Conservation (phyloP, 805 yeast species). For the Priceomyces fermenticarens region DNA sequence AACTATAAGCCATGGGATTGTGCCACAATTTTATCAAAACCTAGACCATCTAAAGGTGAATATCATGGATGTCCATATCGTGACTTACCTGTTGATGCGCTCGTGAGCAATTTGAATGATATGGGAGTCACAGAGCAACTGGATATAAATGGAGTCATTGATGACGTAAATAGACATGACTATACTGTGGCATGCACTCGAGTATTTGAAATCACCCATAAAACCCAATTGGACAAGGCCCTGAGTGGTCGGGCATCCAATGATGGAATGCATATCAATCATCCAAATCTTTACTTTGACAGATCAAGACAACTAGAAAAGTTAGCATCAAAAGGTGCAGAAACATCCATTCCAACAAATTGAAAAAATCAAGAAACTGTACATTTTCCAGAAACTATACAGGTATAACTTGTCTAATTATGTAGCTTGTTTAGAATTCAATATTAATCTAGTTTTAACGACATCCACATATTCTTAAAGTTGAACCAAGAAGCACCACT, state of each 20-base stretch:
- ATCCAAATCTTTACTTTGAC: conserved; percentile 87
- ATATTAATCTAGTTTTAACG: conserved; percentile 27
- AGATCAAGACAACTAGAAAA: conserved; percentile 60
- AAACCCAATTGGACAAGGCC: conserved; percentile 40
- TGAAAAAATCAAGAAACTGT: not conserved
- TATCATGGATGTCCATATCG: conserved; percentile 93
- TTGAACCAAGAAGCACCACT: conserved; percentile 44
- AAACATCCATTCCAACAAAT: conserved; percentile 2
- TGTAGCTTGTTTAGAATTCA: too few species aligned
- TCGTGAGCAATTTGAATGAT: conserved; percentile 51
- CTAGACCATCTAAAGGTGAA: conserved; percentile 66
- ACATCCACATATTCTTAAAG: conserved; percentile 32
- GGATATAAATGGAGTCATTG: conserved; percentile 58
- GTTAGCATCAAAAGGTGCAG: conserved; percentile 10
- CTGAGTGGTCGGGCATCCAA: conserved; percentile 18
- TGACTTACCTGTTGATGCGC: conserved; percentile 63
- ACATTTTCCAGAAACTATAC: conserved; percentile 3
- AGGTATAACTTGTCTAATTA: not conserved
- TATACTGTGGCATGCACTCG: conserved; percentile 87
- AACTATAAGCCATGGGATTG: conserved; percentile 88
- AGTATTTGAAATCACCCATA: conserved; percentile 74
- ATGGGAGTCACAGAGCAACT: conserved; percentile 65
- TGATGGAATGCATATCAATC: conserved; percentile 65
- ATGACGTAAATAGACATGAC: conserved; percentile 64
- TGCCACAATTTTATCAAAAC: conserved; percentile 67